Base-by-base conservation (phyloP, 2,329 filamentous ascomycete genomes). In the Metarhizium humberi region DNA sequence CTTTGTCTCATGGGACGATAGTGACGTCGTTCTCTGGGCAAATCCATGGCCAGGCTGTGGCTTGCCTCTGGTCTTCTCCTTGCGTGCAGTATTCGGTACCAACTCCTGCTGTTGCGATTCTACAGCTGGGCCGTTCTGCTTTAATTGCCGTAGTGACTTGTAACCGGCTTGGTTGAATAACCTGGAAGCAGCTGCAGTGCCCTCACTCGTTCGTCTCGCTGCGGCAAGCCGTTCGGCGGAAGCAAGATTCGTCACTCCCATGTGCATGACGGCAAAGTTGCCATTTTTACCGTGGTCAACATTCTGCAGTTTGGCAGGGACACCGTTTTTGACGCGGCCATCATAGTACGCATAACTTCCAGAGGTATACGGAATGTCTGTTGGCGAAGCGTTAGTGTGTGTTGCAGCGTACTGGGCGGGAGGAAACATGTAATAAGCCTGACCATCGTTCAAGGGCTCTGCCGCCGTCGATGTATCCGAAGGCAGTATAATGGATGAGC, bases 181-280 rank as follows among this genome's bases (percentile, higher is more conserved):
- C 62, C 74, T 78, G 40, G 82, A 82, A 45, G 81, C 80, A 53
- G 79, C 73, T 49, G 78, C 79, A 13, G 82, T 85, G 60, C 75
- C 78, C 64, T 86, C 81, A 62, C 82, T 86, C 13, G 80, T 79
- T 52, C 80, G 77, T 65, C 84, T 82, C 6, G 81, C 81, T 49
- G 79, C 76, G 52, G 77, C 76, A 63, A 78, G 75, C 50, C 79
- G 72, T 45, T 76, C 72, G 52, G 76, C 70, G 43, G 75, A 73
- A 56, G 76, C 73, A 58, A 71, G 69, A 63, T 69, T 73, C 55
- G 70, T 63, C 30, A 80, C 71, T 38, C 78, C 75, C 72, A 86
- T 83, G 55, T 84, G 80, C 76, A 86, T 83, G 45, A 85, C 79
- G 49, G 75, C 73, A 64, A 86, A 86, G 60, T 83, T 84, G 32